Conservation (phyloP, 1,284 basidiomycete genomes). For the Cryptococcus sp. region DNA sequence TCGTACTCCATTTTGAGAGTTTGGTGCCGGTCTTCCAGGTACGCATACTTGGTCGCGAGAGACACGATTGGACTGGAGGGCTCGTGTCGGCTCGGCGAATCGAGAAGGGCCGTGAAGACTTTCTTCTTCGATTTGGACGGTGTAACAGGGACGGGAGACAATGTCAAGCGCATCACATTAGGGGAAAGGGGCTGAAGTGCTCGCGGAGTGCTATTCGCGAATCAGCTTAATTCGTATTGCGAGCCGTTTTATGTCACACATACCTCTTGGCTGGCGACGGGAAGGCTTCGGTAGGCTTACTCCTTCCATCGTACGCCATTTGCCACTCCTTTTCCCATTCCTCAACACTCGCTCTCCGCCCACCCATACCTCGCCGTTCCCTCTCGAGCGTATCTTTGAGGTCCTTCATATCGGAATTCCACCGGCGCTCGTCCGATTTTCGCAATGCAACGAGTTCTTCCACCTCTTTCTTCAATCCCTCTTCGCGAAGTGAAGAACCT, state of each 20-base stretch:
- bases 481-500: neutral
- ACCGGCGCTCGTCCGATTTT: neutral
- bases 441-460: neutral
- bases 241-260: neutral
- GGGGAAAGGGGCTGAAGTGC: constrained; percentile 23
- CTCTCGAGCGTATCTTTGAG: constrained; percentile 2
- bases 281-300: neutral
- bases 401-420: neutral
- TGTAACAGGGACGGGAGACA: constrained; percentile 13
- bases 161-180: constrained; percentile 17
- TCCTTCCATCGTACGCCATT: neutral
- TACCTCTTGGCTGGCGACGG: neutral
- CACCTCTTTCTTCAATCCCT: constrained; percentile 7
- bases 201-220: constrained; percentile 13
- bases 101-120: constrained; percentile 6
- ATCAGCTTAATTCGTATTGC: neutral
- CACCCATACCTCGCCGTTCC: constrained; percentile 1
- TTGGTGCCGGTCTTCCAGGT: constrained; percentile 31
- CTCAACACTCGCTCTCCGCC: neutral
- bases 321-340: constrained; percentile 8
- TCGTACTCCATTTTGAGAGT: constrained; percentile 29
- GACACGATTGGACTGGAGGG: constrained; percentile 3
- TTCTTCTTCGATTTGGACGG: constrained; percentile 11
- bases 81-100: constrained; percentile 3
- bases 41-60: constrained; percentile 18